These are phyloP conservation scores for Larix sibirica DNA, from an alignment of 83 land plant genomes.

Conservation along the genomic window DNA sequence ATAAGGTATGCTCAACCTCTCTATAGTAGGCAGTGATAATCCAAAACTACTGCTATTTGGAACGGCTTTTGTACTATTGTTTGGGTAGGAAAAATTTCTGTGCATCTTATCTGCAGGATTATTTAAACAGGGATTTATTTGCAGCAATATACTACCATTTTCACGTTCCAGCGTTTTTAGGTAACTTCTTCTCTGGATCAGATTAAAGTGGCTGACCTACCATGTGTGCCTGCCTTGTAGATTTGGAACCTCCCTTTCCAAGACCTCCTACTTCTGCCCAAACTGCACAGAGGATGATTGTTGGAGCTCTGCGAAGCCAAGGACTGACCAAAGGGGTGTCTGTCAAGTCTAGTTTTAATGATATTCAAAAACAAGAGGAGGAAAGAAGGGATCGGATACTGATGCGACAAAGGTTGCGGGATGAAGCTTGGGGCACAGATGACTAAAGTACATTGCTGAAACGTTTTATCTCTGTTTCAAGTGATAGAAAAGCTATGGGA, in stretches of 20 bases:
- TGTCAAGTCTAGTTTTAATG: slow-evolving; percentile 30
- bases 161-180: not conserved
- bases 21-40: not conserved
- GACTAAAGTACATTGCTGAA: not conserved
- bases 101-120: not conserved
- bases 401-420: slow-evolving; percentile 44
- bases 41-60: not conserved
- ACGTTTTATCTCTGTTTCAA: too few species aligned
- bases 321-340: slow-evolving; percentile 54
- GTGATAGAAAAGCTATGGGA: too few species aligned
- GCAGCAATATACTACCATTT: not conserved
- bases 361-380: slow-evolving; percentile 59
- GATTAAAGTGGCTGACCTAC: not conserved
- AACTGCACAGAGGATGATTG: slow-evolving; percentile 67
- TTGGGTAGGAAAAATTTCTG: not conserved
- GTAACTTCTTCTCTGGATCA: not conserved
- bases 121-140: not conserved
- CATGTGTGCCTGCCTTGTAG: slow-evolving; percentile 22
- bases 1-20: not conserved
- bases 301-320: slow-evolving; percentile 39
- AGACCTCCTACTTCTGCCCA: slow-evolving; percentile 69
- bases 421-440: slow-evolving; percentile 74
- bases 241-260: slow-evolving; percentile 69
- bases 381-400: slow-evolving; percentile 60
- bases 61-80: too few species aligned